A percentile compares a stretch with the other conserved stretches of the same genome.
Conservation (phyloP, 345 rosid species). For the Eucalyptus lansdowneana region DNA sequence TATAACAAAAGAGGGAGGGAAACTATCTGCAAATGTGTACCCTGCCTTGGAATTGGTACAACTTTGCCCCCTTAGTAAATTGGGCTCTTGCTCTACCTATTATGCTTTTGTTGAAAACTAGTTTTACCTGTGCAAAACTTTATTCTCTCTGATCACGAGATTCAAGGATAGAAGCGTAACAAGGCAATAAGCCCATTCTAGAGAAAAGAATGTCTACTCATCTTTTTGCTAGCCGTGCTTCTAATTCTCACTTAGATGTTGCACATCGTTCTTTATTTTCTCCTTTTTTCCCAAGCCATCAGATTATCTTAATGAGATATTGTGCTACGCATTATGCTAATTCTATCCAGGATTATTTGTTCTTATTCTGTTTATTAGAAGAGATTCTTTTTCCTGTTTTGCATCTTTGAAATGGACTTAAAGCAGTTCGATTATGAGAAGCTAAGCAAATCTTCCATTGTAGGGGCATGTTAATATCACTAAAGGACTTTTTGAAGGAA, state of each 20-base stretch:
- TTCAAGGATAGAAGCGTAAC: neutral
- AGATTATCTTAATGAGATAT: neutral
- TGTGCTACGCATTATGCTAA: neutral
- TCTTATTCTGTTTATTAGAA: neutral
- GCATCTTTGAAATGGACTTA: neutral
- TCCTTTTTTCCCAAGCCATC: neutral
- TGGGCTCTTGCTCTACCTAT: neutral
- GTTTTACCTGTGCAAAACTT: neutral
- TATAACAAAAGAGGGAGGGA: slow-evolving; percentile 80
- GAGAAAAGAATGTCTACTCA: neutral
- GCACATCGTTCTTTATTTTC: neutral
- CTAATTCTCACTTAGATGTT: neutral
- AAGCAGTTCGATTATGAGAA: neutral
- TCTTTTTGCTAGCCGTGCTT: neutral
- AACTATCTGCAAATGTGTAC: slow-evolving; percentile 76
- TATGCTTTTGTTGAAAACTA: neutral
- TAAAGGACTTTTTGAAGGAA: neutral
- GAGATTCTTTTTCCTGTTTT: neutral
- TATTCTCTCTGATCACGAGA: neutral
- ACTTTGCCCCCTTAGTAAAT: neutral
- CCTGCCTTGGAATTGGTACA: slow-evolving; percentile 84
- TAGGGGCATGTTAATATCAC: neutral
- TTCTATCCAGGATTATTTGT: neutral
- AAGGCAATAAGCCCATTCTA: neutral
- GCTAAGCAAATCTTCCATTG: neutral